phyloP scores from a whole-genome alignment of 2,329 filamentous ascomycete species.

The Aspergillus melleus region DNA sequence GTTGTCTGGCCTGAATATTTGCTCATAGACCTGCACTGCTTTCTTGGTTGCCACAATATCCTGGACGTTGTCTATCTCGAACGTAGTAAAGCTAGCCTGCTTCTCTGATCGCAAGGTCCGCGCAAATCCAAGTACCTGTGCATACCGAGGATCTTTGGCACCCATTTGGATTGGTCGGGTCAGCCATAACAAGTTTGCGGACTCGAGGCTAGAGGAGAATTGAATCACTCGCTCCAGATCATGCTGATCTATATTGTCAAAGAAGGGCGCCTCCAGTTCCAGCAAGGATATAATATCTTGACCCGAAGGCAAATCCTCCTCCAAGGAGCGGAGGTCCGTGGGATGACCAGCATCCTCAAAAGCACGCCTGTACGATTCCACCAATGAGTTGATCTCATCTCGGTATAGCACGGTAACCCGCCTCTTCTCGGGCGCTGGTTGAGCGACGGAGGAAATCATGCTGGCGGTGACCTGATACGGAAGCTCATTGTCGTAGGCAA shows the following conservation, averaged over 20 bases:
- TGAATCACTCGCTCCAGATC: not conserved
- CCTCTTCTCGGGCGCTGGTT: not conserved
- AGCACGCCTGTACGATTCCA: not conserved
- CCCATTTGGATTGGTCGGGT: constrained; percentile 1
- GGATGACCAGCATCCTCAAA: not conserved
- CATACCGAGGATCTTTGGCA: constrained; percentile 21
- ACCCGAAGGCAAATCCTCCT: not conserved
- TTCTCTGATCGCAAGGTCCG: not conserved
- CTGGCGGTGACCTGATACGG: not conserved
- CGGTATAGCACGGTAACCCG: not conserved
- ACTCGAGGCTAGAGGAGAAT: not conserved
- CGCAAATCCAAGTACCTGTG: constrained; percentile 10
- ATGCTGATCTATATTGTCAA: not conserved
- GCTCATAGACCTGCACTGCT: not conserved
- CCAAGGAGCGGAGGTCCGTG: not conserved
- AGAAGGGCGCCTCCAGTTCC: constrained; percentile 1
- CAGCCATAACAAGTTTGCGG: constrained; percentile 5
- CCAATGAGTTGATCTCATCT: not conserved
- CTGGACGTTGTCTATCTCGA: constrained; percentile 23
- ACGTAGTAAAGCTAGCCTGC: constrained; percentile 17
- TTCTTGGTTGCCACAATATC: not conserved
- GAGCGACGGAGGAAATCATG: not conserved
- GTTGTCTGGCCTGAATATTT: not conserved
- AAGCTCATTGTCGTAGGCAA: not conserved
- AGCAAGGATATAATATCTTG: constrained; percentile 7